Percentiles rank a stretch among this genome's conserved stretches.
phyloP scores from a whole-genome alignment of 495 filamentous ascomycete species.

The Trichodelitschia bisporula region DNA sequence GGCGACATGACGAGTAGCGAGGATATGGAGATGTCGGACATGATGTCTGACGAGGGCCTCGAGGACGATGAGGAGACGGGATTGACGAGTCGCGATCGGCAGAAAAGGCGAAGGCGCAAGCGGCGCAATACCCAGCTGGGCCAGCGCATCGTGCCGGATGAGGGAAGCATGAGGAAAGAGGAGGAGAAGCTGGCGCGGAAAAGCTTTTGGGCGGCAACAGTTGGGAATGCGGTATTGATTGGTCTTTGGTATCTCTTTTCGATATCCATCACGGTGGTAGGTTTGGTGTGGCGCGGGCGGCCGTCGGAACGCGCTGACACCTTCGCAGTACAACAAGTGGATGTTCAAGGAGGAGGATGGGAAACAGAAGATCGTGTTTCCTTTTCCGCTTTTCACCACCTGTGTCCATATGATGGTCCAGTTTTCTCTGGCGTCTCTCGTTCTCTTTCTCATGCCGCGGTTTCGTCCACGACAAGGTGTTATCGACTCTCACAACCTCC shows the following conservation, averaged over 20 bases:
- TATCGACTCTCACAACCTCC: conserved; percentile 17
- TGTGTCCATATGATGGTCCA: conserved; percentile 92
- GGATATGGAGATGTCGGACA: conserved; percentile 29
- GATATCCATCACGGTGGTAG: conserved; percentile 78
- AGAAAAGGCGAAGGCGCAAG: conserved; percentile 37
- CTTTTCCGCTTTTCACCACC: conserved; percentile 88
- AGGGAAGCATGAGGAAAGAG: conserved; percentile 32
- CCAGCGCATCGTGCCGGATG: conserved; percentile 28
- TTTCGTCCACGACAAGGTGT: conserved; percentile 41
- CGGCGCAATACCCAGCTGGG: conserved; percentile 44
- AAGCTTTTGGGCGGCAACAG: conserved; percentile 37
- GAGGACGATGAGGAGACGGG: conserved; percentile 80
- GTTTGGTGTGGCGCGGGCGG: conserved; percentile 10
- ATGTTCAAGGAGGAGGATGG: conserved; percentile 60
- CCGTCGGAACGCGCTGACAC: conserved; percentile 1
- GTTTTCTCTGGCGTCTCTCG: conserved; percentile 54
- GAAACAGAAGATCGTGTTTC: conserved; percentile 39
- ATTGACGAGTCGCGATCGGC: conserved; percentile 45
- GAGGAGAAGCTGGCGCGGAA: conserved; percentile 46
- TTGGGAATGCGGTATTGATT: conserved; percentile 55
- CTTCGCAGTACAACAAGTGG: conserved; percentile 88
- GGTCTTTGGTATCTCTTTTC: conserved; percentile 78
- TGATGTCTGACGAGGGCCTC: conserved; percentile 42
- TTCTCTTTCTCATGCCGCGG: conserved; percentile 64
- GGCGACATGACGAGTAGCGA: conserved; percentile 4